Conservation (phyloP, 805 yeast species). For the Candida multigemmis region DNA sequence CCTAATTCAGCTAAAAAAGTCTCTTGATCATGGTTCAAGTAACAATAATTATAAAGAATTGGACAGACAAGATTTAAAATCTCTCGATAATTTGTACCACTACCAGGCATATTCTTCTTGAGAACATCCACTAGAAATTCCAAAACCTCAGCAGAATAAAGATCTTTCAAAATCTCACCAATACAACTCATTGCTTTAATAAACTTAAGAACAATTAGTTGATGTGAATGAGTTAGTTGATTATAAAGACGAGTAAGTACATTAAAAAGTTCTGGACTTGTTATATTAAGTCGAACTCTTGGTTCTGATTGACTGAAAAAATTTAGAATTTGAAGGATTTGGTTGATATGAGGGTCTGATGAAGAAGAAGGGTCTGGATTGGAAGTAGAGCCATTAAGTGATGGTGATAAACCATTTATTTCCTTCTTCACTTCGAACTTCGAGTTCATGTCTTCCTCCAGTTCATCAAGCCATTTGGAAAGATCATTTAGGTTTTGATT, state of each 20-base stretch:
- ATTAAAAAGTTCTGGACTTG: slow-evolving; percentile 31
- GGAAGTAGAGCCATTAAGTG: not conserved
- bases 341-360: slow-evolving; percentile 15
- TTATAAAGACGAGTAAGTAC: slow-evolving; percentile 30
- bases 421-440: slow-evolving; percentile 2
- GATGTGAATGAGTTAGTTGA: slow-evolving; percentile 19
- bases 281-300: slow-evolving; percentile 29
- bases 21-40: slow-evolving; percentile 36
- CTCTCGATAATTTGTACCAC: slow-evolving; percentile 21
- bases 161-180: slow-evolving; percentile 18
- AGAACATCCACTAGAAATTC: slow-evolving; percentile 32
- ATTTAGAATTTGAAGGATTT: slow-evolving; percentile 27
- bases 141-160: slow-evolving; percentile 31
- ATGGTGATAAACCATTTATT: not conserved
- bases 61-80: slow-evolving; percentile 39
- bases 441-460: too few relatives aligned
- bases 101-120: slow-evolving; percentile 15
- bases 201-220: slow-evolving; percentile 34
- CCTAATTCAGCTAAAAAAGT: slow-evolving; percentile 38
- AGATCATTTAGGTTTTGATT: too few relatives aligned
- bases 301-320: slow-evolving; percentile 39
- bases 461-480: too few relatives aligned
- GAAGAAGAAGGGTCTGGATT: too few relatives aligned
- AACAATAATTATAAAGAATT: slow-evolving; percentile 42
- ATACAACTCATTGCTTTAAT: slow-evolving; percentile 32